Evolutionary conservation across 2,329 filamentous ascomycete genomes (phyloP), one percentile per base, ranked within the genome.

Genomic region (Nothopassalora personata): DNA sequence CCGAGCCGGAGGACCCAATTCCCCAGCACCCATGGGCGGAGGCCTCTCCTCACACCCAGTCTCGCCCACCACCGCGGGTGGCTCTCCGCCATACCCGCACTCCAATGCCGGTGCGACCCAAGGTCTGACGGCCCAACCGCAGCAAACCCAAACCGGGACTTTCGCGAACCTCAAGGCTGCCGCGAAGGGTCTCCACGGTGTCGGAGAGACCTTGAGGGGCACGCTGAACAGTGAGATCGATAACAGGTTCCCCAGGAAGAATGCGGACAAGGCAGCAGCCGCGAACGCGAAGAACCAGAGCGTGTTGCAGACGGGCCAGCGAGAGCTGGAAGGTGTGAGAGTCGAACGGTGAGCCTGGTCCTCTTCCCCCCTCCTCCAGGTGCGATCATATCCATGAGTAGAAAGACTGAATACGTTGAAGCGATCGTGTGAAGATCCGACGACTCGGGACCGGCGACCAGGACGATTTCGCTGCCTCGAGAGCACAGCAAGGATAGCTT

Each of bases 191-290:
- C 31, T 72, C 13, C 70, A 72, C 49, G 70, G 70, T 62, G 70
- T 72, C 54, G 70, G 70, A 31, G 70, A 72, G 55, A 71, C 69
- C 13, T 60, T 72, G 34, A 64, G 70, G 9, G 68, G 69, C 6
- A 71, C 70, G 2, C 56, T 72, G 1, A 72, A 72, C 63, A 65
- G 64, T 58, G 68, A 69, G 64, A 63, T 71, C 54, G 70, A 72
- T 57, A 58, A 49, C 8, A 64, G 67, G 7, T 65, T 70, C 49
- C 65, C 68, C 4, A 58, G 67, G 13, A 62, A 58, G n/a, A 64
- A 70, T 59, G 52, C 67, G n/a, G 60, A 69, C 28, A 71, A 70
- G 53, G 64, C 63, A 3, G 63, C 66, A 2, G 65, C 63, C 1
- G 66, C 62, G 2, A 64, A 67, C 9, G 64, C 64, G 13, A 71